Percentiles rank a stretch among this genome's conserved stretches.
Evolutionary conservation across 495 filamentous ascomycete genomes (phyloP).

Genomic region (Xylaria intraflava): DNA sequence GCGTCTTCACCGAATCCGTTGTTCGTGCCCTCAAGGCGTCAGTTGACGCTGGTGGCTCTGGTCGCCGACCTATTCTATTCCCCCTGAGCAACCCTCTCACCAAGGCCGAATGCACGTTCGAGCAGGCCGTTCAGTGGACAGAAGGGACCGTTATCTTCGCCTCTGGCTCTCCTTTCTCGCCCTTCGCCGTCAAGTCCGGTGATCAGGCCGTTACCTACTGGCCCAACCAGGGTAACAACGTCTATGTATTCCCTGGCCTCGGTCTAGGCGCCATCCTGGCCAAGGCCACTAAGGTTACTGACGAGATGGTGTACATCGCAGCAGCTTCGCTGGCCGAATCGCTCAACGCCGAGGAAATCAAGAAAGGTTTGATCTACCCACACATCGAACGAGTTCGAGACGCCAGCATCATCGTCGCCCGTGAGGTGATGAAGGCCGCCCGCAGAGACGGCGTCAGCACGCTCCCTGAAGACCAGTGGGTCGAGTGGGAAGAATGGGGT

Average conservation of each 20-base stretch:
- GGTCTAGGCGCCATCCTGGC: constrained; percentile 90
- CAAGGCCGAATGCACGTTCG: constrained; percentile 96
- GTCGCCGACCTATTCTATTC: constrained; percentile 81
- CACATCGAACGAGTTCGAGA: constrained; percentile 85
- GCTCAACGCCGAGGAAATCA: constrained; percentile 71
- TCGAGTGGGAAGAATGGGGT: constrained; percentile 77
- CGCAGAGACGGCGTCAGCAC: constrained; percentile 50
- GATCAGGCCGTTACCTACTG: constrained; percentile 63
- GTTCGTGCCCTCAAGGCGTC: constrained; percentile 69
- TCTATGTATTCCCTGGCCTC: constrained; percentile 96
- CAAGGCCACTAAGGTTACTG: constrained; percentile 81
- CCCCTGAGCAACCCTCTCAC: constrained; percentile 88
- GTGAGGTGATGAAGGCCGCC: constrained; percentile 88
- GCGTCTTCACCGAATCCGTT: constrained; percentile 85
- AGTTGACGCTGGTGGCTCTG: constrained; percentile 61
- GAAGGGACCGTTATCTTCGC: constrained; percentile 89
- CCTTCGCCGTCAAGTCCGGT: constrained; percentile 57
- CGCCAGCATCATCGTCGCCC: constrained; percentile 78
- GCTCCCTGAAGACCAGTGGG: constrained; percentile 60
- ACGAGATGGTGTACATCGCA: constrained; percentile 93
- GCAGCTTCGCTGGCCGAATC: constrained; percentile 73
- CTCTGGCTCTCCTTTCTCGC: constrained; percentile 86
- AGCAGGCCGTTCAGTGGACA: constrained; percentile 81
- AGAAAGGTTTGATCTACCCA: constrained; percentile 85
- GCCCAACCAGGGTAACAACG: constrained; percentile 87